phyloP scores from a whole-genome alignment of 352 stramenopile species.

The Phytophthora boehmeriae region DNA sequence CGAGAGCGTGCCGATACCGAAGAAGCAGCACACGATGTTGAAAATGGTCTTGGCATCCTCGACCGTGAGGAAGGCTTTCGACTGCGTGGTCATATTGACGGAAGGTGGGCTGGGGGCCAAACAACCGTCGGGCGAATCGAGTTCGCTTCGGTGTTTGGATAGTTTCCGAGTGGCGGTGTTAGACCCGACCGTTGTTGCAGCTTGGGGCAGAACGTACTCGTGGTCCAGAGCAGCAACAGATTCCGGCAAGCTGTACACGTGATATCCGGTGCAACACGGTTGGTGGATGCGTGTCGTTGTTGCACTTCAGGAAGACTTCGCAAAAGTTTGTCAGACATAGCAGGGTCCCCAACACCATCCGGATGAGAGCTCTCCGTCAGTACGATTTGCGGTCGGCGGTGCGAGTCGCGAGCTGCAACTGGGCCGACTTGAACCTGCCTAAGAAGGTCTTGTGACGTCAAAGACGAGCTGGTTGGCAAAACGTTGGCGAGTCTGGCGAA shows the following conservation, averaged over 20 bases:
- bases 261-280: conserved; percentile 21
- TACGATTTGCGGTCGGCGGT: conserved; percentile 12
- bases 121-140: neutral
- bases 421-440: conserved; percentile 14
- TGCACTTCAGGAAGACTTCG: conserved; percentile 19
- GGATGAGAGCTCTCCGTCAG: conserved; percentile 5
- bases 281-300: conserved; percentile 33
- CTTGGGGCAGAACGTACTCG: conserved; percentile 26
- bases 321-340: conserved; percentile 24
- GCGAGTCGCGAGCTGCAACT: neutral
- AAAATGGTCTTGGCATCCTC: conserved; percentile 47
- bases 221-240: conserved; percentile 27
- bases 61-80: conserved; percentile 37
- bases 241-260: neutral
- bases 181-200: conserved; percentile 22
- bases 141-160: neutral
- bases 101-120: neutral
- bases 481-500: neutral
- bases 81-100: conserved; percentile 17
- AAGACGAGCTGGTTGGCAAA: neutral
- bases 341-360: conserved; percentile 21
- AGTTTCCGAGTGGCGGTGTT: conserved; percentile 24
- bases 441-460: neutral
- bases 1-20: conserved; percentile 46
- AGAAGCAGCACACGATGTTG: conserved; percentile 43